Base-by-base conservation (phyloP, 1,139 yeast species). In the Suhomyces panamericanus region DNA sequence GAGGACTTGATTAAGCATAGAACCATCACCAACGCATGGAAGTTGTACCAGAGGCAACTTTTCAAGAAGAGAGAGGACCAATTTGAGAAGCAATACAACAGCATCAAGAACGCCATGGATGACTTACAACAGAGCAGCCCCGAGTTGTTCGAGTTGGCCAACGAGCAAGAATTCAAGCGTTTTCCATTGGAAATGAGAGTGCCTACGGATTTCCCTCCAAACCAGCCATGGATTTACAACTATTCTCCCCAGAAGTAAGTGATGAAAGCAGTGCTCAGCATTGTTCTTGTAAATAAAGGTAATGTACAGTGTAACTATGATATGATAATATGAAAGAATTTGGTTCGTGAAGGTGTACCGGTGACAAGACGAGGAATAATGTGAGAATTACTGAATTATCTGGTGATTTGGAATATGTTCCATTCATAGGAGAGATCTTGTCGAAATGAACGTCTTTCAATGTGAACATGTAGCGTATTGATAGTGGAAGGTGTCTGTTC, bases 151-250 rank as follows among this genome's bases (percentile, higher is more conserved):
- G 77, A 75, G 49, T 75, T 75, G 33, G 83, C 85, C 32, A 77
- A 74, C 58, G 60, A 62, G 28, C 64, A 69, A 43, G 78, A 80
- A 50, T 60, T 62, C 34, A 78, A 77, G 52, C 71, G 82, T 56
- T 86, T 83, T 61, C 93, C 95, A 8, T 63, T 85, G 58, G 96
- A 91, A 58, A 65, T 89, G 69, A 80, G 95, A 60, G 81, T 87
- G 5, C 98, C 99, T 29, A 87, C 96, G 1, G 95, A 90, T 46
- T 88, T 74, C 51, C 99, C 99, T n/a, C 86, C 98, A 33, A 82
- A 80, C 58, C 77, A 79, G 50, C 76, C 88, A 26, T 91, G 98
- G 97, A 81, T 83, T 47, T 79, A 81, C 59, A 81, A 84, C 54
- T 87, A 71, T 57, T 59, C 53, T 20, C 52, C 54, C 15, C 46